Percentiles rank a stretch among this genome's conserved stretches.
Conservation (phyloP, 2,329 filamentous ascomycete species). For the Periglandula ipomoeae region DNA sequence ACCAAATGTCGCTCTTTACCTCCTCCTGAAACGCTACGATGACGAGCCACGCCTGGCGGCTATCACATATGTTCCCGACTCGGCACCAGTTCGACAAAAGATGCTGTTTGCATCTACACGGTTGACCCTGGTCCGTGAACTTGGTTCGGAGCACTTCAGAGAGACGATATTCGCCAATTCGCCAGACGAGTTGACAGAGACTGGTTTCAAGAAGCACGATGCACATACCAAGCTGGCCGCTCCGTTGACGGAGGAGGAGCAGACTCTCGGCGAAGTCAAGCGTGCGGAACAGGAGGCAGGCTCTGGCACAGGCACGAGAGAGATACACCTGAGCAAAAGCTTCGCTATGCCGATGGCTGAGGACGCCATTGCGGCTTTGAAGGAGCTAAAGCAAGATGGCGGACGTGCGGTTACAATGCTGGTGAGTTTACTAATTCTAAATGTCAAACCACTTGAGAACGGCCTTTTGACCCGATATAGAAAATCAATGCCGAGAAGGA, state of each 20-base stretch:
- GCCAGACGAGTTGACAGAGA: conserved; percentile 56
- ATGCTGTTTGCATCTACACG: conserved; percentile 77
- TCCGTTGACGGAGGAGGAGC: conserved; percentile 72
- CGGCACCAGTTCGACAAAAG: conserved; percentile 73
- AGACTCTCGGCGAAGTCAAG: conserved; percentile 61
- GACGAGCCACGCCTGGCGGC: conserved; percentile 51
- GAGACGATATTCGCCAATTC: conserved; percentile 67
- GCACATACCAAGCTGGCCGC: conserved; percentile 54
- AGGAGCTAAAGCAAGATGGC: conserved; percentile 43
- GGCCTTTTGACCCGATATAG: conserved; percentile 26
- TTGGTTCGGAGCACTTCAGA: conserved; percentile 70
- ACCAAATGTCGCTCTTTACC: conserved; percentile 59
- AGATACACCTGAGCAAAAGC: conserved; percentile 50
- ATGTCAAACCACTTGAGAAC: neutral
- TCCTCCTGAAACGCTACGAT: conserved; percentile 62
- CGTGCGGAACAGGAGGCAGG: conserved; percentile 66
- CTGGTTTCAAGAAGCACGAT: conserved; percentile 66
- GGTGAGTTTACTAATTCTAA: conserved; percentile 32
- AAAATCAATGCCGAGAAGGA: conserved; percentile 66
- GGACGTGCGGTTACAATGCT: conserved; percentile 53
- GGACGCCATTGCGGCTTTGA: conserved; percentile 56
- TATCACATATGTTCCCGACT: conserved; percentile 70
- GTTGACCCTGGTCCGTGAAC: conserved; percentile 64
- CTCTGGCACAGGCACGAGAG: conserved; percentile 52
- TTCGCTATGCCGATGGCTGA: conserved; percentile 50